Evolutionary conservation across 1,284 basidiomycete species (phyloP).

Genomic region (Coniophora puteana): DNA sequence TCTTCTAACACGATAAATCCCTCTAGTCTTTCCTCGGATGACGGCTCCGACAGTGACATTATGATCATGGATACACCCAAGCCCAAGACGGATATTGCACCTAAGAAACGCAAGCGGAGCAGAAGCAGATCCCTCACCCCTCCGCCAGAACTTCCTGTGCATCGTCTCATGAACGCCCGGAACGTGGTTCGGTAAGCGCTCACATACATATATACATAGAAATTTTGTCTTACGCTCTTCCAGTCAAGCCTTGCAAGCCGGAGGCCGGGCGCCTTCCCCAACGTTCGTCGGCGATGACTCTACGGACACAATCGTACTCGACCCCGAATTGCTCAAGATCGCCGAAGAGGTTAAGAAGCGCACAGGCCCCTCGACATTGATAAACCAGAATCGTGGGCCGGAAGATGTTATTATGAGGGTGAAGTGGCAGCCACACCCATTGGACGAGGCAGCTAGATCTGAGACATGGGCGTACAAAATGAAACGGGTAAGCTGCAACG

Average conservation of each 20-base stretch:
- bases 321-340: conserved; percentile 60
- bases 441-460: conserved; percentile 35
- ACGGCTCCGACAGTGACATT: conserved; percentile 43
- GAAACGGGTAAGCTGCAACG: conserved; percentile 58
- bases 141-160: conserved; percentile 53
- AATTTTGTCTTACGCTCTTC: conserved; percentile 8
- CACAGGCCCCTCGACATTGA: conserved; percentile 14
- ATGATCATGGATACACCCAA: conserved; percentile 28
- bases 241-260: conserved; percentile 42
- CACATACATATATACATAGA: neutral
- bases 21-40: conserved; percentile 39
- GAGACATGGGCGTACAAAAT: conserved; percentile 50
- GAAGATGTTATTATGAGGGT: conserved; percentile 50
- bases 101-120: conserved; percentile 37
- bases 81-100: conserved; percentile 13
- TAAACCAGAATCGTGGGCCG: conserved; percentile 29
- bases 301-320: conserved; percentile 44
- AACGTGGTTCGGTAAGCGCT: conserved; percentile 51
- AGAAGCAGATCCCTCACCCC: conserved; percentile 71
- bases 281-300: conserved; percentile 41
- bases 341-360: conserved; percentile 33
- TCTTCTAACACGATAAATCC: conserved; percentile 4
- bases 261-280: conserved; percentile 43
- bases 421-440: conserved; percentile 62
- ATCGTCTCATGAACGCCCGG: conserved; percentile 49